Evolutionary conservation across 2,329 filamentous ascomycete species (phyloP), one percentile per base, ranked within the genome.

Genomic region (Monosporascus sp.): DNA sequence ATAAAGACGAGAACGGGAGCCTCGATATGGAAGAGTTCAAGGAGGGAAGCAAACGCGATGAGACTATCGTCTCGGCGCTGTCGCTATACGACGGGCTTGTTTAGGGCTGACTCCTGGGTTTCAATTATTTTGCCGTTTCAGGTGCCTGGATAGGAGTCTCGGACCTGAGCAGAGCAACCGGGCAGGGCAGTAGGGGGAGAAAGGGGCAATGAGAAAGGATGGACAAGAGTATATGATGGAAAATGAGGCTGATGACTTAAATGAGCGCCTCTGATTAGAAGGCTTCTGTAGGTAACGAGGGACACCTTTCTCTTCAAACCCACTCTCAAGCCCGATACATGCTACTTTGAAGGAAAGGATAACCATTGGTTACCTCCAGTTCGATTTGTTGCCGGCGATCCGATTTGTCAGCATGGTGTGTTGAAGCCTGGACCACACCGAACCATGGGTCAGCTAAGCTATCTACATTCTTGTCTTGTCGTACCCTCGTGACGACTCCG

Each of bases 1-100:
- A 99, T 80, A 99, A 99, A 82, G 94, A 99, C 71, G 93, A 97
- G 77, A 97, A 97, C 70, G 94, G 93, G 64, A 95, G 90, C 68
- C 77, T 99, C 65, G 93, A 97, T 71, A 93, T 97, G 82, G 88
- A 92, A 57, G 94, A 99, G 72, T 99, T 99, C 81, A 97, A 97
- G 77, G 94, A 99, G 76, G 94, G 94, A 63, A 96, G 91, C 78
- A 97, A 97, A 80, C 89, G 92, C 56, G 94, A 99, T 74, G 93
- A 97, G 78, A 99, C 94, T 9, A 99, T 99, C 69, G 94, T 99
- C 55, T 97, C 93, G 52, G 94, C 94, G 36, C 79, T 99, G 67
- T 97, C 92, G 54, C 80, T 99, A 60, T 99, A 99, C 68, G 94
- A 99, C 69, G 94, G 94, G 24, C 77, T 99, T 67, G 94, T 99